phyloP scores from a whole-genome alignment of 345 rosid genomes.

The Draba incana region DNA sequence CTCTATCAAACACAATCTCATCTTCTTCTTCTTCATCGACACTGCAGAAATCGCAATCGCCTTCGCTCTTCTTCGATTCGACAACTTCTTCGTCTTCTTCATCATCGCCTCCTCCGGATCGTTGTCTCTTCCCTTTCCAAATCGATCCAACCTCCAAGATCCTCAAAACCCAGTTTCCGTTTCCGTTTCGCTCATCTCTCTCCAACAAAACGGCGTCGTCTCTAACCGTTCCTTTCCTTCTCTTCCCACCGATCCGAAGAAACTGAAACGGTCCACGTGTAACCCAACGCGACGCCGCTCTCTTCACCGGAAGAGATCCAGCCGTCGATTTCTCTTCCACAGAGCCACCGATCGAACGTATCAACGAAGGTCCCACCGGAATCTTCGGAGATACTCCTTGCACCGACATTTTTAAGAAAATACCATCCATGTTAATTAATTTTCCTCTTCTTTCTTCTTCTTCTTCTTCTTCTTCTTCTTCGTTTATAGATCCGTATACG shows the following conservation, averaged over 20 bases:
- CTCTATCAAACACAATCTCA: constrained; percentile 60
- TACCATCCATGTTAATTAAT: constrained; percentile 48
- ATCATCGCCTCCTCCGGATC: constrained; percentile 36
- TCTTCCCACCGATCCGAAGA: constrained; percentile 55
- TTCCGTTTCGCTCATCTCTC: constrained; percentile 34
- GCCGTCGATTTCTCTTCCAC: constrained; percentile 47
- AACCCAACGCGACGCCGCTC: constrained; percentile 42
- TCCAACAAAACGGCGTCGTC: constrained; percentile 61
- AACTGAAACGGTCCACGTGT: constrained; percentile 61
- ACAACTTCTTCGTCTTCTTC: constrained; percentile 28
- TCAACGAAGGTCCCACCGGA: constrained; percentile 45
- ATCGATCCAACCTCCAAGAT: constrained; percentile 76
- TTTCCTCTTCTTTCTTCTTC: constrained; percentile 14
- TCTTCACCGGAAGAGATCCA: constrained; percentile 5
- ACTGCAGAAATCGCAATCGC: constrained; percentile 52
- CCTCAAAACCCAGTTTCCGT: constrained; percentile 86
- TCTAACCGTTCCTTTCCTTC: constrained; percentile 32
- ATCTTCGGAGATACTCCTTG: constrained; percentile 56
- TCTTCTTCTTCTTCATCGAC: constrained; percentile 45
- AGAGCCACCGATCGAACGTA: constrained; percentile 52
- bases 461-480: not conserved
- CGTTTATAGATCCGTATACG: constrained; percentile 21
- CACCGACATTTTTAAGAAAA: constrained; percentile 62
- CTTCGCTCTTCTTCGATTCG: constrained; percentile 1
- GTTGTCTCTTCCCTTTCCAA: constrained; percentile 51